These are phyloP conservation scores for Mucor circinelloides DNA, from an alignment of 371 early-diverging fungal genomes.

Conservation along the genomic window DNA sequence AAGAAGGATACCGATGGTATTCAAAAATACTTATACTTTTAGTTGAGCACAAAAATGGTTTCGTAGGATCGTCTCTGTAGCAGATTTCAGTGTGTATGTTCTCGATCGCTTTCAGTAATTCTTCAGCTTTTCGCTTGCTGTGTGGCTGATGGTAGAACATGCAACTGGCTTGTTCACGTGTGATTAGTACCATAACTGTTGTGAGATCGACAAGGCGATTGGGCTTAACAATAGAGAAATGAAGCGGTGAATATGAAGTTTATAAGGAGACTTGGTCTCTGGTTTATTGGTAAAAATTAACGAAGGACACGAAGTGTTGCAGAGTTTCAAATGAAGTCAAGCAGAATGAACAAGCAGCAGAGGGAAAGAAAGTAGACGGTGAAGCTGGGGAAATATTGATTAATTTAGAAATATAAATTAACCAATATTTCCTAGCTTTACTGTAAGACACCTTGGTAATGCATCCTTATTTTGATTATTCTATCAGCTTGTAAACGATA, in stretches of 20 bases:
- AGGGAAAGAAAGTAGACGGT: too few relatives aligned
- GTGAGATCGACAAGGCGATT: slow-evolving; percentile 13
- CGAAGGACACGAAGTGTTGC: too few relatives aligned
- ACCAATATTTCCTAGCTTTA: too few relatives aligned
- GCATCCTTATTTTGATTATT: too few relatives aligned
- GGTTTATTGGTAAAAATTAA: too few relatives aligned
- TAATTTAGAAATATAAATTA: too few relatives aligned
- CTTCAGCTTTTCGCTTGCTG: slow-evolving; percentile 14
- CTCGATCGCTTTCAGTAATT: slow-evolving; percentile 21
- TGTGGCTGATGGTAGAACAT: slow-evolving; percentile 23
- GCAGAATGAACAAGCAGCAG: too few relatives aligned
- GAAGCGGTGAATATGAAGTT: neutral
- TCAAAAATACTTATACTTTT: neutral
- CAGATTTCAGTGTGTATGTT: slow-evolving; percentile 20
- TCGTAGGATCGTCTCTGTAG: slow-evolving; percentile 22
- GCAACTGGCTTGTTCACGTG: slow-evolving; percentile 20
- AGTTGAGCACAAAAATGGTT: slow-evolving; percentile 8
- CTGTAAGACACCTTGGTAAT: too few relatives aligned
- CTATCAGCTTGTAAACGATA: too few relatives aligned
- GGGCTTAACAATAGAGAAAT: slow-evolving; percentile 13
- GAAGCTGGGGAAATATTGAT: too few relatives aligned
- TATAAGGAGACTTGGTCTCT: too few relatives aligned
- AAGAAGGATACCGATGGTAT: slow-evolving; percentile 5
- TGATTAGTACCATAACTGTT: slow-evolving; percentile 17
- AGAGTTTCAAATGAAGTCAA: too few relatives aligned